Evolutionary conservation across 768 basidiomycete genomes (phyloP).

Genomic region (Boletus pseudopeckii): DNA sequence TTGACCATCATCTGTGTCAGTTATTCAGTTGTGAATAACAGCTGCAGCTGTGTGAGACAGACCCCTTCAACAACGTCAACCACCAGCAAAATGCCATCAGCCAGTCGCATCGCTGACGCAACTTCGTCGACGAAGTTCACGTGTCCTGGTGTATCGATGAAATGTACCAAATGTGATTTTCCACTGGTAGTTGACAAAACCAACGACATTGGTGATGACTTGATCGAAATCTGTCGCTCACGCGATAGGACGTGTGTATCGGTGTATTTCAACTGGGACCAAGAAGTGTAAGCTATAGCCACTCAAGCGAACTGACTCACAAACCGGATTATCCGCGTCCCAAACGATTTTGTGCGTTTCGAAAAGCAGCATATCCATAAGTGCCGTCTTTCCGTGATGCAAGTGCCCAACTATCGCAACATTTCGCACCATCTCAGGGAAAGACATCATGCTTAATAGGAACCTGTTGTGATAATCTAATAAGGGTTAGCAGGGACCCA

Average conservation of each 20-base stretch:
- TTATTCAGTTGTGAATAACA: slow-evolving; percentile 10
- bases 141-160: slow-evolving; percentile 97
- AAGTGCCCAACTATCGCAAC: slow-evolving; percentile 95
- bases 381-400: slow-evolving; percentile 96
- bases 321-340: slow-evolving; percentile 86
- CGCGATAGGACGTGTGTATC: slow-evolving; percentile 91
- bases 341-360: slow-evolving; percentile 95
- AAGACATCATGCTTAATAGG: slow-evolving; percentile 83
- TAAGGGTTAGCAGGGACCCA: slow-evolving; percentile 2
- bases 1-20: slow-evolving; percentile 79
- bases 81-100: slow-evolving; percentile 88
- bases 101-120: slow-evolving; percentile 79
- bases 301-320: slow-evolving; percentile 27
- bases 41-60: slow-evolving; percentile 29
- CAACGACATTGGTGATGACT: slow-evolving; percentile 95
- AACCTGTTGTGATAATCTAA: slow-evolving; percentile 53
- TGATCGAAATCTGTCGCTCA: slow-evolving; percentile 88
- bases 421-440: slow-evolving; percentile 94
- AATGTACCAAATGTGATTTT: slow-evolving; percentile 90
- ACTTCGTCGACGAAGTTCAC: slow-evolving; percentile 99
- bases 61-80: slow-evolving; percentile 99
- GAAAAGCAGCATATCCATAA: slow-evolving; percentile 96
- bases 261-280: slow-evolving; percentile 80
- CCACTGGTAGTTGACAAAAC: slow-evolving; percentile 79
- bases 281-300: slow-evolving; percentile 21